Conservation (phyloP, 140 eudicot species). For the Cichorium intybus region DNA sequence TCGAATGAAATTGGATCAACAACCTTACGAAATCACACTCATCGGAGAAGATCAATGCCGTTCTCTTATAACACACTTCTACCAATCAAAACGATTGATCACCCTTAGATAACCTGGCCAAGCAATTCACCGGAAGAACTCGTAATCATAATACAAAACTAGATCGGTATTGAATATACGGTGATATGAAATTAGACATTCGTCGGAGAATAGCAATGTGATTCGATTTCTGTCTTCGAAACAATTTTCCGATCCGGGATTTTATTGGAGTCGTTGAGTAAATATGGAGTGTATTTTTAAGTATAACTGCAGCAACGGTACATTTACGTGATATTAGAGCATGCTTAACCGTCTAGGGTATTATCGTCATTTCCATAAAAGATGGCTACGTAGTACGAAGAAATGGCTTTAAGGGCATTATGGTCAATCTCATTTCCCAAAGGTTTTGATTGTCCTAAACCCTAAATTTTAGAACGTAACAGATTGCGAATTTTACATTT, state of each 20-base stretch:
- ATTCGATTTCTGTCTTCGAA: neutral
- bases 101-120: neutral
- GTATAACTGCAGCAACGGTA: neutral
- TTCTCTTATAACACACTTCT: neutral
- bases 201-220: neutral
- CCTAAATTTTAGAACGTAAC: no score
- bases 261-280: conserved; percentile 9
- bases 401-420: neutral
- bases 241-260: conserved; percentile 1
- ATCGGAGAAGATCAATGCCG: neutral
- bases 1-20: no score
- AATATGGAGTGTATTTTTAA: conserved; percentile 1
- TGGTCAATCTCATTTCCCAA: neutral
- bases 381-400: neutral
- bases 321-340: neutral
- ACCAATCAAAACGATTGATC: neutral
- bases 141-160: neutral
- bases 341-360: conserved; percentile 12
- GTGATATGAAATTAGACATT: neutral
- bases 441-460: neutral
- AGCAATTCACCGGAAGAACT: neutral
- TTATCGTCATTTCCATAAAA: neutral
- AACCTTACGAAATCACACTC: no score
- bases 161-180: neutral
- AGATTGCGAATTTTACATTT: no score